Percentiles rank a stretch among this genome's conserved stretches.
Conservation (phyloP, 1,284 basidiomycete species). For the Ceratobasidium sp. region DNA sequence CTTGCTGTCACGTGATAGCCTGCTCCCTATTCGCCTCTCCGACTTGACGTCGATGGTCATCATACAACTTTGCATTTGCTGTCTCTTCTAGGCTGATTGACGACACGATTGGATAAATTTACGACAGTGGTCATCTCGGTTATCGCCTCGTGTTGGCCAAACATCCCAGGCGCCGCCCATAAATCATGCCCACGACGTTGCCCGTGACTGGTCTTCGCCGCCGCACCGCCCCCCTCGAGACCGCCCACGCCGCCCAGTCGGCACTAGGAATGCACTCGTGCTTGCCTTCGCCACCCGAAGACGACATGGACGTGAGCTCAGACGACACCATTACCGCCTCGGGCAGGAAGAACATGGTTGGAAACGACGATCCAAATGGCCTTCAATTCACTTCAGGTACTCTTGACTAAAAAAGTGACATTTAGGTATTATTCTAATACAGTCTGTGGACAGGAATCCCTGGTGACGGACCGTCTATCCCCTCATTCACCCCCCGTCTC, state of each 20-base stretch:
- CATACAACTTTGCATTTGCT: neutral
- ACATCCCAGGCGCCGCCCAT: neutral
- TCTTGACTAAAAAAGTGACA: neutral
- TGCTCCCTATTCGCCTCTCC: neutral
- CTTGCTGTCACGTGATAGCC: neutral
- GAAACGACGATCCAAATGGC: neutral
- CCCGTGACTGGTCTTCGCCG: slow-evolving; percentile 14
- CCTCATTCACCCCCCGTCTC: neutral
- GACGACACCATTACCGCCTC: slow-evolving; percentile 14
- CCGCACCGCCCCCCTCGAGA: slow-evolving; percentile 19
- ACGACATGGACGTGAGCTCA: slow-evolving; percentile 23
- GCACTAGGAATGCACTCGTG: slow-evolving; percentile 5
- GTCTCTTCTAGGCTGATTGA: neutral
- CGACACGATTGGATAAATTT: neutral
- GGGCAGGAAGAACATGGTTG: neutral
- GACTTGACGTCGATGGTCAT: neutral
- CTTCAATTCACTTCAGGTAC: neutral
- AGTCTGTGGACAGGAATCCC: slow-evolving; percentile 4
- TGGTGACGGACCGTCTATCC: neutral
- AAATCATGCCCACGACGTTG: neutral
- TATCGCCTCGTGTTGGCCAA: neutral
- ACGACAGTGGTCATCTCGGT: neutral
- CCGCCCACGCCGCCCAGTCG: slow-evolving; percentile 4
- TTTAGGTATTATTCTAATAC: neutral
- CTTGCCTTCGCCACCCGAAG: slow-evolving; percentile 22